Conservation (phyloP, 306 rosid species). For the Prunus dulcis region DNA sequence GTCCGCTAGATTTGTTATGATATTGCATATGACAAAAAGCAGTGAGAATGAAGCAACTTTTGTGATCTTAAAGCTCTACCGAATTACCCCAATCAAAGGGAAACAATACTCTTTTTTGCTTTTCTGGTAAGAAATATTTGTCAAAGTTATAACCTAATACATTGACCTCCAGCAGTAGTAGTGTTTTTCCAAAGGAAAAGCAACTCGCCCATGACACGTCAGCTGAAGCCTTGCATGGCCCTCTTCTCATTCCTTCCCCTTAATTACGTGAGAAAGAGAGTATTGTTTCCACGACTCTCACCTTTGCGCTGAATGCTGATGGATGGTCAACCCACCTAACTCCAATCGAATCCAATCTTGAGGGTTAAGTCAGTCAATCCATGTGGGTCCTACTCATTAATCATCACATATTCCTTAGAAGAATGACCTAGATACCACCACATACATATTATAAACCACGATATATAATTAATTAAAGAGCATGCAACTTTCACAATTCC, state of each 20-base stretch:
- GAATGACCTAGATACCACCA: not conserved
- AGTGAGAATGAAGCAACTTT: not conserved
- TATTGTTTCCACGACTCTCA: not conserved
- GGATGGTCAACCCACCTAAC: not conserved
- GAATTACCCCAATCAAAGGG: not conserved
- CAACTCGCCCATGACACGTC: not conserved
- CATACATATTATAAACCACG: not conserved
- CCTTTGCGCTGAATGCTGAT: not conserved
- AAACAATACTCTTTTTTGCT: not conserved
- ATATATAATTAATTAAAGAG: not conserved
- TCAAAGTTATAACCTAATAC: conserved; percentile 15
- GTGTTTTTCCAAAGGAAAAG: not conserved
- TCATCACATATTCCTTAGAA: not conserved
- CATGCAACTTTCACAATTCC: too few species aligned
- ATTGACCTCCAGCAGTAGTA: not conserved
- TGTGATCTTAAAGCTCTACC: not conserved
- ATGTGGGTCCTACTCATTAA: not conserved
- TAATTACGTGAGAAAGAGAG: not conserved
- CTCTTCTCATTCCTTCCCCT: too few species aligned
- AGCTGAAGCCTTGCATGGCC: not conserved
- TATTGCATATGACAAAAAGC: too few species aligned
- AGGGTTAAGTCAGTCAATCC: not conserved
- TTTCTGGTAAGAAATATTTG: not conserved
- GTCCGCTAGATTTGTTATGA: too few species aligned
- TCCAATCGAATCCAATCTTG: not conserved